Percentiles rank a stretch among this genome's conserved stretches.
Evolutionary conservation across 768 basidiomycete genomes (phyloP).

Genomic region (Collybiopsis confluens): DNA sequence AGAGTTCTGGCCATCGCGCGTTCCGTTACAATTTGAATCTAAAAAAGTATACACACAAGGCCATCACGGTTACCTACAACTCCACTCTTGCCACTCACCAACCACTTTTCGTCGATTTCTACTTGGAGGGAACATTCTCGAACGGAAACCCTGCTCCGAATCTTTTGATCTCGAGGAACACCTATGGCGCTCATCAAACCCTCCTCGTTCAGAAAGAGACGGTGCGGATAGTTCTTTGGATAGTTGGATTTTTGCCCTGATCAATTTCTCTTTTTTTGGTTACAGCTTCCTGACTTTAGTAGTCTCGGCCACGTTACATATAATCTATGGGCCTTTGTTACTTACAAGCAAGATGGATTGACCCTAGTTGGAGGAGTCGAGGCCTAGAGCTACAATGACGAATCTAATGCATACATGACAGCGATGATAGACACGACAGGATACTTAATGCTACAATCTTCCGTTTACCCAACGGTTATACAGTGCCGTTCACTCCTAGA

Average conservation of each 20-base stretch:
- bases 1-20: background rate
- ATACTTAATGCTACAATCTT: no score
- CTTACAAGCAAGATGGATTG: background rate
- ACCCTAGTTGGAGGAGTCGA: background rate
- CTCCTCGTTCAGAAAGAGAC: background rate
- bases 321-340: background rate
- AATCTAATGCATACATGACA: no score
- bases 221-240: no score
- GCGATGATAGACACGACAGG: no score
- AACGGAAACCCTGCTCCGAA: background rate
- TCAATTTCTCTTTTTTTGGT: background rate
- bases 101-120: conserved; percentile 3
- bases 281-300: background rate
- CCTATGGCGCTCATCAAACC: background rate
- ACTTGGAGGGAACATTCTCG: background rate
- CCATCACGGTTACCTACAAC: no score
- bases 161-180: conserved; percentile 3
- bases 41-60: no score
- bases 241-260: background rate
- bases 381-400: no score
- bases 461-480: no score
- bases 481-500: background rate
- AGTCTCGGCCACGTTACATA: conserved; percentile 1
- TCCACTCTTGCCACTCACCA: no score
- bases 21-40: no score